Evolutionary conservation across 495 filamentous ascomycete genomes (phyloP).

Genomic region (Cladorrhinum samala): DNA sequence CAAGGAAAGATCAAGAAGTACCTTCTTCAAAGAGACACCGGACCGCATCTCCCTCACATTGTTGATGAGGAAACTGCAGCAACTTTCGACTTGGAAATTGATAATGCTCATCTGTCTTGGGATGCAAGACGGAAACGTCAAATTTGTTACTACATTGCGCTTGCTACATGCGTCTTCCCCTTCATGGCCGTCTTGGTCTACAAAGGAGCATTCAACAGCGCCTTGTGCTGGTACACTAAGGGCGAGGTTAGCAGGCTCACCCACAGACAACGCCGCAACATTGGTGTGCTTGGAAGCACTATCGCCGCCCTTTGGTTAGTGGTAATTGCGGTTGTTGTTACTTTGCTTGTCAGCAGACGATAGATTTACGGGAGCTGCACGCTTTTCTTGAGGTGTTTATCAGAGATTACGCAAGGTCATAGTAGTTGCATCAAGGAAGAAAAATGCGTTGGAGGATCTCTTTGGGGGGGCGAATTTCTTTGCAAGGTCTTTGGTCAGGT

Average conservation of each 20-base stretch:
- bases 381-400: neutral
- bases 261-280: constrained; percentile 20
- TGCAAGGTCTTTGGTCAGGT: constrained; percentile 4
- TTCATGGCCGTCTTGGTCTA: constrained; percentile 29
- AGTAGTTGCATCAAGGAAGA: neutral
- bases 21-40: neutral
- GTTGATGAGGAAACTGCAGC: constrained; percentile 5
- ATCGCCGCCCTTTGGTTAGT: constrained; percentile 16
- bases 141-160: constrained; percentile 26
- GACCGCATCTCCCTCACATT: neutral
- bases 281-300: constrained; percentile 17
- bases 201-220: constrained; percentile 20
- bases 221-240: constrained; percentile 28
- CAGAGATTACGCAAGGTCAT: neutral
- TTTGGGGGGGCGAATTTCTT: neutral
- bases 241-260: constrained; percentile 28
- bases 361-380: neutral
- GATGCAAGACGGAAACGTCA: constrained; percentile 16
- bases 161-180: constrained; percentile 25
- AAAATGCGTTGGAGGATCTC: constrained; percentile 1
- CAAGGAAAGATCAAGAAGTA: neutral
- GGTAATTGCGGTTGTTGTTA: constrained; percentile 7
- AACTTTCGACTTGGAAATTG: constrained; percentile 12
- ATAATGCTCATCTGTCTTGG: constrained; percentile 26
- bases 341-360: constrained; percentile 2